Conservation (phyloP, 106 monocot genomes). For the Dioscorea zingiberensis region DNA sequence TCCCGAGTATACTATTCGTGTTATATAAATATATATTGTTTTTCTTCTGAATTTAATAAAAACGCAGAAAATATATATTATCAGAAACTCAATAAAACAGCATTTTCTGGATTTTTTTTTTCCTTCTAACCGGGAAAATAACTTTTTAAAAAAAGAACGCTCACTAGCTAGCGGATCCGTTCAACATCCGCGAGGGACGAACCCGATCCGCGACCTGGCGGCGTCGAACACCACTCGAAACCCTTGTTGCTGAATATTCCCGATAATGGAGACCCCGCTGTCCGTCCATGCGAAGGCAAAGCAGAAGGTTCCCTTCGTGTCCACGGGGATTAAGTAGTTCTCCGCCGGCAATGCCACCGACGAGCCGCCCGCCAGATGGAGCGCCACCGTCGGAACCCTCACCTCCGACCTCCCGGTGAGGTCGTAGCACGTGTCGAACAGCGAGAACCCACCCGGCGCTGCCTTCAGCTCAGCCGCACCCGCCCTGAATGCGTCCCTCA, state of each 20-base stretch:
- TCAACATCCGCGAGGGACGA: conserved; percentile 23
- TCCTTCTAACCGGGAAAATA: too few species aligned
- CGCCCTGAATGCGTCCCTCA: conserved; percentile 67
- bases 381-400: conserved; percentile 66
- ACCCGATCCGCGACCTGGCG: conserved; percentile 23
- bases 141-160: too few species aligned
- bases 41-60: too few species aligned
- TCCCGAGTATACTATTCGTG: too few species aligned
- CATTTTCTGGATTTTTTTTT: too few species aligned
- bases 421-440: conserved; percentile 89
- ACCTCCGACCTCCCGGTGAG: conserved; percentile 55
- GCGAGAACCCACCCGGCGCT: conserved; percentile 42
- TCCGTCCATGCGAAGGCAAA: conserved; percentile 77
- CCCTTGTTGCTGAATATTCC: conserved; percentile 85
- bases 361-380: conserved; percentile 46
- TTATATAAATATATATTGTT: too few species aligned
- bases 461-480: conserved; percentile 37
- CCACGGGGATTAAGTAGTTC: conserved; percentile 84
- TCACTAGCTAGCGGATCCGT: too few species aligned
- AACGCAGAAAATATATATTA: too few species aligned
- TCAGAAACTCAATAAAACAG: too few species aligned
- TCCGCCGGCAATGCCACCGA: conserved; percentile 54
- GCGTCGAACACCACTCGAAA: conserved; percentile 54
- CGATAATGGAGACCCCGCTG: conserved; percentile 57
- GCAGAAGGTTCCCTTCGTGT: conserved; percentile 61